These are phyloP conservation scores for Xylaria sp. DNA, from an alignment of 495 filamentous ascomycete genomes.

Conservation along the genomic window DNA sequence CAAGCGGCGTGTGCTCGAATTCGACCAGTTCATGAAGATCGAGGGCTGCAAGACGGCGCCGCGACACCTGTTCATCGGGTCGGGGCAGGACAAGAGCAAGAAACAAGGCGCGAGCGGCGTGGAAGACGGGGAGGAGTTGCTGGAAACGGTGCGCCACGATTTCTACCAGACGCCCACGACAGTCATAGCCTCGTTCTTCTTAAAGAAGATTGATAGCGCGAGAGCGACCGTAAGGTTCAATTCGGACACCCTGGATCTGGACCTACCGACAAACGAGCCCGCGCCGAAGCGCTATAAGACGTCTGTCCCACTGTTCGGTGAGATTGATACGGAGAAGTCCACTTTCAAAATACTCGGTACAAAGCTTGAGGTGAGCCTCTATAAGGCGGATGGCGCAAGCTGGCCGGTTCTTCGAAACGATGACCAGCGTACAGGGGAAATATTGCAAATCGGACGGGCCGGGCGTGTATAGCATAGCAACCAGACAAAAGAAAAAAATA, in stretches of 20 bases:
- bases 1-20: conserved; percentile 92
- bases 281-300: conserved; percentile 78
- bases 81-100: conserved; percentile 65
- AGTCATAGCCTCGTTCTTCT: conserved; percentile 89
- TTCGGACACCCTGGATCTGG: conserved; percentile 65
- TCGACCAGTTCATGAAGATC: conserved; percentile 97
- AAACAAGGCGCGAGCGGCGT: conserved; percentile 46
- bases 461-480: conserved; percentile 63
- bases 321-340: conserved; percentile 75
- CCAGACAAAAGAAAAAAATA: not conserved
- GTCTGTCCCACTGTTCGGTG: conserved; percentile 75
- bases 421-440: conserved; percentile 77
- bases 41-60: conserved; percentile 84
- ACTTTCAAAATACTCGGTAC: conserved; percentile 90
- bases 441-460: conserved; percentile 82
- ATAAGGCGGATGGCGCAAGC: conserved; percentile 80
- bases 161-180: conserved; percentile 91
- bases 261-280: conserved; percentile 81
- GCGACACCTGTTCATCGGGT: conserved; percentile 86
- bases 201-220: conserved; percentile 94
- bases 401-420: conserved; percentile 92
- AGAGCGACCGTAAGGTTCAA: conserved; percentile 73
- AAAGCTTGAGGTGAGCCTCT: conserved; percentile 86
- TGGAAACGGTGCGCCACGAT: conserved; percentile 80
- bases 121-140: conserved; percentile 60